phyloP scores from a whole-genome alignment of 78 protist species.

The Monocercomonoides exilis region DNA sequence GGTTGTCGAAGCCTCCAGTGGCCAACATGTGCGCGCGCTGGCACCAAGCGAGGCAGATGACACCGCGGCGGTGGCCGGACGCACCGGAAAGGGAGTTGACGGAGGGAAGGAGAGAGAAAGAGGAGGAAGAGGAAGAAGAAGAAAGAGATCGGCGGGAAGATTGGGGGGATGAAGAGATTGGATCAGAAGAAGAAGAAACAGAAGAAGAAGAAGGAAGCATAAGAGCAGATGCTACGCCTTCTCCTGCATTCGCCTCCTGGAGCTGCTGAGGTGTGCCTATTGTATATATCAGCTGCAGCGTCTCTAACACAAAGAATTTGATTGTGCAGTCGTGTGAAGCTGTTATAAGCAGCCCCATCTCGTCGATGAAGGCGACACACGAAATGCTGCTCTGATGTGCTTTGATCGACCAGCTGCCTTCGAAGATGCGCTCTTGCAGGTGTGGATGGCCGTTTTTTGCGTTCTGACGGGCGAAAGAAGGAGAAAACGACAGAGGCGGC shows the following conservation, averaged over 20 bases:
- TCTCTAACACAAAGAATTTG: neutral
- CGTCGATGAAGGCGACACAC: neutral
- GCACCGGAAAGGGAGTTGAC: neutral
- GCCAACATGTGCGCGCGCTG: neutral
- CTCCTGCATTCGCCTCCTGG: neutral
- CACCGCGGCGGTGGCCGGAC: neutral
- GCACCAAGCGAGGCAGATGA: neutral
- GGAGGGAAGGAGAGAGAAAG: too few relatives aligned
- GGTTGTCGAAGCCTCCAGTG: neutral
- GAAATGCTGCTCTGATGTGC: neutral
- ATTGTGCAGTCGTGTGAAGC: neutral
- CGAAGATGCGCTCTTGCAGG: too few relatives aligned
- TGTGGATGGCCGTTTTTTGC: too few relatives aligned
- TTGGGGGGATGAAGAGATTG: neutral
- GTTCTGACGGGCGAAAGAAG: too few relatives aligned
- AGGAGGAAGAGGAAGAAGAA: too few relatives aligned
- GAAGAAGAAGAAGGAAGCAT: neutral
- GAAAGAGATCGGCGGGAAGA: too few relatives aligned
- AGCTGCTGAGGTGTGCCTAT: neutral
- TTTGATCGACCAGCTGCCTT: neutral
- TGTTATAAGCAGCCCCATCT: neutral
- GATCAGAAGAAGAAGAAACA: neutral
- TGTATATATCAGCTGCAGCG: neutral
- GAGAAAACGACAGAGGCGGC: too few relatives aligned
- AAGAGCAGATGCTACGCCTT: neutral